These are phyloP conservation scores for Barbarea vulgaris DNA, from an alignment of 345 rosid species.

Conservation along the genomic window DNA sequence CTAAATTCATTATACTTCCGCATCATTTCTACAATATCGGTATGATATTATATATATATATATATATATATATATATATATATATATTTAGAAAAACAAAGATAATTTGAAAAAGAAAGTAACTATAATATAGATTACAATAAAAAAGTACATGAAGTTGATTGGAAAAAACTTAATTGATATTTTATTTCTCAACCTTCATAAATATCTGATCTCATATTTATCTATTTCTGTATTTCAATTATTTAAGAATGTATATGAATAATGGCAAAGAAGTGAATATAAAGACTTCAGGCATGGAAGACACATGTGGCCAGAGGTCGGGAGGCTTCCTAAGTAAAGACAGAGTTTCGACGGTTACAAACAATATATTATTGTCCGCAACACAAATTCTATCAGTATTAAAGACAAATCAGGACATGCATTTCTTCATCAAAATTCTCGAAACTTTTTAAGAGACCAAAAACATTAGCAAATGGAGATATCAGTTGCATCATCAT, in stretches of 20 bases:
- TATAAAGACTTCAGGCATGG: conserved; percentile 23
- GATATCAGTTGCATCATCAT: conserved; percentile 18
- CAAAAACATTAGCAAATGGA: conserved; percentile 10
- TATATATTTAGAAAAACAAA: too few relatives aligned
- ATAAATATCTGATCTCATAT: not conserved
- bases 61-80: too few relatives aligned
- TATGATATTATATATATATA: too few relatives aligned
- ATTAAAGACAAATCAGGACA: conserved; percentile 6
- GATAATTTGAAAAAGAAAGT: too few relatives aligned
- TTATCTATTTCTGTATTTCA: not conserved
- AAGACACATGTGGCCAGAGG: conserved; percentile 31
- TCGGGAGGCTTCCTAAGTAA: conserved; percentile 18
- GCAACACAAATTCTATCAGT: not conserved
- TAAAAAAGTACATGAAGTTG: too few relatives aligned
- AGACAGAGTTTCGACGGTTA: conserved; percentile 23
- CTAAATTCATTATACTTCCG: too few relatives aligned
- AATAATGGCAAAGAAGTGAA: not conserved
- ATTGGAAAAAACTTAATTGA: too few relatives aligned
- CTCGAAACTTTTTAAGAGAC: not conserved
- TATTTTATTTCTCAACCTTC: not conserved
- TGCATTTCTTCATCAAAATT: conserved; percentile 20
- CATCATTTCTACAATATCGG: too few relatives aligned
- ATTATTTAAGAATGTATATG: not conserved
- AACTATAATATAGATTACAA: too few relatives aligned
- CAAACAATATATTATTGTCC: not conserved